These are phyloP conservation scores for Skeletonema grethae DNA, from an alignment of 108 stramenopile genomes.

Conservation along the genomic window DNA sequence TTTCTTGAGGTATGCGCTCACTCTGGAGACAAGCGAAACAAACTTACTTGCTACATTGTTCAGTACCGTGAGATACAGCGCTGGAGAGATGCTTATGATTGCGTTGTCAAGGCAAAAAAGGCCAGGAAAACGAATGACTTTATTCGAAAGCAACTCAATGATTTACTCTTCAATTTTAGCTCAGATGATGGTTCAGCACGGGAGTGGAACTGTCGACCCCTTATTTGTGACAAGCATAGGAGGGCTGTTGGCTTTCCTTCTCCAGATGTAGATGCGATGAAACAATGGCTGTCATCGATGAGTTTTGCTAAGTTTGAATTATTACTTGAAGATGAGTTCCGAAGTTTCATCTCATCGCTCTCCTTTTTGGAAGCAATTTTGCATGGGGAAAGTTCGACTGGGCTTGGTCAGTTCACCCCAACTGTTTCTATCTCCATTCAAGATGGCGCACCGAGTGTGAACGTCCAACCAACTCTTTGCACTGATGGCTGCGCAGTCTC, in stretches of 20 bases:
- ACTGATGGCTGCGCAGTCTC: slow-evolving; percentile 4
- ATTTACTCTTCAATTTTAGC: slow-evolving; percentile 10
- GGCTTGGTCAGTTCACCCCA: background rate
- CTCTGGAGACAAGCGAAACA: background rate
- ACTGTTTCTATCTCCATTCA: slow-evolving; percentile 7
- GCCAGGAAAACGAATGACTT: slow-evolving; percentile 27
- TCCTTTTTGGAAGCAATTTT: slow-evolving; percentile 24
- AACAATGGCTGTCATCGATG: slow-evolving; percentile 18
- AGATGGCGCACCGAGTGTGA: background rate
- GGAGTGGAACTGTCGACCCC: slow-evolving; percentile 19
- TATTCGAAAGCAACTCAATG: slow-evolving; percentile 14
- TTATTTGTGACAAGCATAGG: slow-evolving; percentile 26
- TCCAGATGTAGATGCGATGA: background rate
- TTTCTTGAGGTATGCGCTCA: background rate
- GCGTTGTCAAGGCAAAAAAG: slow-evolving; percentile 4
- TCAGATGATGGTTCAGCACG: background rate
- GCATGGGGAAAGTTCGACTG: background rate
- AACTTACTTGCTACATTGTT: slow-evolving; percentile 18
- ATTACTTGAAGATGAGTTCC: slow-evolving; percentile 13
- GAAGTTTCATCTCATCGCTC: slow-evolving; percentile 21
- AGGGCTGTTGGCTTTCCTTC: slow-evolving; percentile 17
- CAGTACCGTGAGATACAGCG: slow-evolving; percentile 26
- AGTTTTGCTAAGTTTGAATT: slow-evolving; percentile 22
- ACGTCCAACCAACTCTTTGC: background rate
- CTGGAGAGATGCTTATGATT: slow-evolving; percentile 32